Conservation (phyloP, 345 rosid species). For the Sapria himalayana region DNA sequence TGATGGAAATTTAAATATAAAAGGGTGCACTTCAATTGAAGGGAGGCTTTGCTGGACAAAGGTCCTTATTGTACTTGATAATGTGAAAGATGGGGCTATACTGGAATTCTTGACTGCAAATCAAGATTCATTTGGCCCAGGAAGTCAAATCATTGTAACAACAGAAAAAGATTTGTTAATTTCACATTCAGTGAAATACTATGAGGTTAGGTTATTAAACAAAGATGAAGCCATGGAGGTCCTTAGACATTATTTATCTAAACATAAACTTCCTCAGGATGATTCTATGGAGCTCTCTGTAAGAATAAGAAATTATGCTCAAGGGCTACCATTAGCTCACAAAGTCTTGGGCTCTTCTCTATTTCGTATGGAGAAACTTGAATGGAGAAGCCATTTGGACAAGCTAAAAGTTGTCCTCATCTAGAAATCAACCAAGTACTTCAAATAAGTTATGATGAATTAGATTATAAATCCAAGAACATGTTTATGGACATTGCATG, state of each 20-base stretch:
- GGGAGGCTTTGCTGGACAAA: not conserved
- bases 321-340: conserved; percentile 10
- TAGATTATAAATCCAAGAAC: conserved; percentile 5
- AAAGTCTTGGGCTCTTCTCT: conserved; percentile 5
- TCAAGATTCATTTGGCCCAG: not conserved
- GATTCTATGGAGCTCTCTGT: conserved; percentile 1
- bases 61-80: conserved; percentile 1
- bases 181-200: not conserved
- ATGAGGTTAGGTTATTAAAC: not conserved
- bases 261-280: not conserved
- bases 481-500: conserved; percentile 6
- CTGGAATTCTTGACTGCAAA: not conserved
- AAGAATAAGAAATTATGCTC: not conserved
- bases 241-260: not conserved
- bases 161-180: conserved; percentile 5
- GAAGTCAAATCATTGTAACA: conserved; percentile 4
- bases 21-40: not conserved
- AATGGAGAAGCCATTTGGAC: conserved; percentile 4
- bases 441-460: conserved; percentile 8
- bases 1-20: too few species aligned
- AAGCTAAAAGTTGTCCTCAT: conserved; percentile 1
- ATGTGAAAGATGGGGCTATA: not conserved
- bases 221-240: not conserved
- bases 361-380: not conserved
- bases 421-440: conserved; percentile 5